These are phyloP conservation scores for Leucocoprinus sp. DNA, from an alignment of 768 basidiomycete species.

Conservation along the genomic window DNA sequence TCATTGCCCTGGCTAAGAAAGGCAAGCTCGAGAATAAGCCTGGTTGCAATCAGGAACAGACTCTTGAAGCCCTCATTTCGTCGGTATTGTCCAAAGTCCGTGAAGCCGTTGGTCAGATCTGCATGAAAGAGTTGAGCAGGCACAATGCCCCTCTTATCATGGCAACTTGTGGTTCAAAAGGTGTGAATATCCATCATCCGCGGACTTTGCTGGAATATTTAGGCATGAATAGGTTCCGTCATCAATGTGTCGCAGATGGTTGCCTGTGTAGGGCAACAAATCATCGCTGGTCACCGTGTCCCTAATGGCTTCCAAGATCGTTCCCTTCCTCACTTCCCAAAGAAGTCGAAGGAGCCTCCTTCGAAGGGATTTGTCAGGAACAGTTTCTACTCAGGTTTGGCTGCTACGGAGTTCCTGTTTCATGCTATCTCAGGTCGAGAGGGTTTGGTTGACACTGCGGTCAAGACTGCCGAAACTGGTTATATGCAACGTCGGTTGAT, in stretches of 20 bases:
- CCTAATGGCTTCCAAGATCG: slow-evolving; percentile 99
- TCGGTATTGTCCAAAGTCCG: slow-evolving; percentile 90
- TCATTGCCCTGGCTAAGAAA: slow-evolving; percentile 85
- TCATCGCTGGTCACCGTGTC: slow-evolving; percentile 96
- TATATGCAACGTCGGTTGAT: slow-evolving; percentile 99
- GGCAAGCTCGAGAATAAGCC: slow-evolving; percentile 93
- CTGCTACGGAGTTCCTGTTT: slow-evolving; percentile 94
- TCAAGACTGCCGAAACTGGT: slow-evolving; percentile 99
- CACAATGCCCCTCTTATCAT: slow-evolving; percentile 97
- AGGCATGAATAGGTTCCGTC: slow-evolving; percentile 59
- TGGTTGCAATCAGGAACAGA: slow-evolving; percentile 96
- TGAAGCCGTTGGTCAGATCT: slow-evolving; percentile 93
- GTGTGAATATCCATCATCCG: slow-evolving; percentile 29
- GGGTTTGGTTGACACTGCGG: slow-evolving; percentile 97
- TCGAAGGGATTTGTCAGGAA: slow-evolving; percentile 98
- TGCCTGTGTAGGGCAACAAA: slow-evolving; percentile 98
- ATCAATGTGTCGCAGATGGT: slow-evolving; percentile 99
- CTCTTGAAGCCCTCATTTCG: slow-evolving; percentile 93
- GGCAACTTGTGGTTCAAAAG: slow-evolving; percentile 99
- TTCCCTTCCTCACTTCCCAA: slow-evolving; percentile 96
- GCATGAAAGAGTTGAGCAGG: slow-evolving; percentile 95
- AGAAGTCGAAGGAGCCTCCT: slow-evolving; percentile 92
- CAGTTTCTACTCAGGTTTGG: slow-evolving; percentile 89
- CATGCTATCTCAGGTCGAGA: slow-evolving; percentile 99
- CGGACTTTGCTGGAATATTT: not conserved